Conservation (phyloP, 2,329 filamentous ascomycete species). For the Biscogniauxia mediterranea region DNA sequence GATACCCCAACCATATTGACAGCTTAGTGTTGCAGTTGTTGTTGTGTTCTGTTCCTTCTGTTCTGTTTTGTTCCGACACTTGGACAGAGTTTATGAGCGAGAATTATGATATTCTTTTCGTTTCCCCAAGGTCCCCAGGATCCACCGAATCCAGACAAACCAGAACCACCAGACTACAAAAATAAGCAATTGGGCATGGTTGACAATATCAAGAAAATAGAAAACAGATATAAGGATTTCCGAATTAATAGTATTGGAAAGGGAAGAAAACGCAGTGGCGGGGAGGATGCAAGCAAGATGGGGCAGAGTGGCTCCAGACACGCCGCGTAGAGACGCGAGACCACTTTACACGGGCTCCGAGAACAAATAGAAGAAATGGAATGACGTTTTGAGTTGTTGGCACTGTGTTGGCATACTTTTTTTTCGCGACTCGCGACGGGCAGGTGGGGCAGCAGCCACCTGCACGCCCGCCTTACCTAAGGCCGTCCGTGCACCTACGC, state of each 20-base stretch:
- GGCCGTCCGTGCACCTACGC: too few species aligned
- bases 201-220: not conserved
- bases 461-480: not conserved
- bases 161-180: constrained; percentile 4
- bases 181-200: constrained; percentile 10
- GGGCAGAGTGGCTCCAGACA: constrained; percentile 14
- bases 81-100: too few species aligned
- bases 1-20: not conserved
- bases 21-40: not conserved
- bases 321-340: constrained; percentile 15
- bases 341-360: not conserved
- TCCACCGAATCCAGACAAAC: not conserved
- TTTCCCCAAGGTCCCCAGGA: not conserved
- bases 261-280: constrained; percentile 19
- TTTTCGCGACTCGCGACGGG: not conserved
- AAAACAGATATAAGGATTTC: not conserved
- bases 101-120: too few species aligned
- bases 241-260: not conserved
- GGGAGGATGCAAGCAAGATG: constrained; percentile 8
- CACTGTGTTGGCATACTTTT: not conserved
- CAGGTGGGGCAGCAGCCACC: not conserved
- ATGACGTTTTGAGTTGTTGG: not conserved
- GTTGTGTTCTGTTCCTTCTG: too few species aligned
- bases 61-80: too few species aligned
- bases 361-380: not conserved